phyloP scores from a whole-genome alignment of 305 asterid species.

The Fraxinus platypoda region DNA sequence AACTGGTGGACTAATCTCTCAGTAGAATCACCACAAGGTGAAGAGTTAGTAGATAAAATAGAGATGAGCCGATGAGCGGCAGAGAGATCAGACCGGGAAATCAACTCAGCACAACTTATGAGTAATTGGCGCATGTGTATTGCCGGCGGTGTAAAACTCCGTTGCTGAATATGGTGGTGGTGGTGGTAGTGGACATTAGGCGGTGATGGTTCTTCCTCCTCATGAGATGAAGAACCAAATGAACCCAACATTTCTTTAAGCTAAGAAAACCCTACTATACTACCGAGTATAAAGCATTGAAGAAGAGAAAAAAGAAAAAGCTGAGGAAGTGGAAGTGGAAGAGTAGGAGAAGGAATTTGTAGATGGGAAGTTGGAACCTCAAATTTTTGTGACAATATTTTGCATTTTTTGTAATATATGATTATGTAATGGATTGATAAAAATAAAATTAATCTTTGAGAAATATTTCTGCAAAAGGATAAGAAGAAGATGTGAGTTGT shows the following conservation, averaged over 20 bases:
- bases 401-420: not conserved
- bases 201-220: constrained; percentile 35
- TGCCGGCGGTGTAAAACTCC: constrained; percentile 39
- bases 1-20: constrained; percentile 84
- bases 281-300: not conserved
- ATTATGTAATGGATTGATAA: not conserved
- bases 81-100: constrained; percentile 67
- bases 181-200: constrained; percentile 30
- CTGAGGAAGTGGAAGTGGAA: not conserved
- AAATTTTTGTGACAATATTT: not conserved
- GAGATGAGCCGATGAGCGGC: constrained; percentile 71
- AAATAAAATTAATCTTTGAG: not conserved
- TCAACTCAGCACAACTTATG: constrained; percentile 72
- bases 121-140: constrained; percentile 81
- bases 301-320: not conserved
- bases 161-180: constrained; percentile 31
- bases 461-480: not conserved
- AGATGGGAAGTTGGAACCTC: constrained; percentile 21
- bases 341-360: not conserved
- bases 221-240: constrained; percentile 66
- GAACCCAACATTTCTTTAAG: constrained; percentile 63
- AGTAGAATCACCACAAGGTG: constrained; percentile 80
- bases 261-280: not conserved
- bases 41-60: constrained; percentile 52
- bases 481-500: not conserved